Percentiles rank a stretch among this genome's conserved stretches.
Conservation (phyloP, 352 stramenopile species). For the Globisporangium camurandrum region DNA sequence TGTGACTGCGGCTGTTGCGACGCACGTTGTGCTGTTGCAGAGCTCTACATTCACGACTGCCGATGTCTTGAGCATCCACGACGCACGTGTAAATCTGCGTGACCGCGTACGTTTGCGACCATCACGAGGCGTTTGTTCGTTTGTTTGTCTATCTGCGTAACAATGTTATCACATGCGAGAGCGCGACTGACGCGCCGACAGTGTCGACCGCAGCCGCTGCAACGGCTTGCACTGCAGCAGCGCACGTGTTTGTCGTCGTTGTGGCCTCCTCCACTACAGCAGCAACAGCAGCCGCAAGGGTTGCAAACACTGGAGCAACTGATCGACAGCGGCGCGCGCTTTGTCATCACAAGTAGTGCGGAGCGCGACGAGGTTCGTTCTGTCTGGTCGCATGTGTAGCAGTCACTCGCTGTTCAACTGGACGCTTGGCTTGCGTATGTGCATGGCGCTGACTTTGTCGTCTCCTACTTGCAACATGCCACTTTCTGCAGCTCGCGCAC, state of each 20-base stretch:
- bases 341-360: neutral
- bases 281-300: neutral
- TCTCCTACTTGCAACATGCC: too few relatives aligned
- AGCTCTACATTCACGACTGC: neutral
- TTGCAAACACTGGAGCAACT: neutral
- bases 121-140: too few relatives aligned
- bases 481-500: constrained; percentile 4
- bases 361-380: constrained; percentile 3
- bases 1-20: too few relatives aligned
- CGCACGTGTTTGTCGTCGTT: neutral
- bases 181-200: neutral
- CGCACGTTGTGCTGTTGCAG: constrained; percentile 2
- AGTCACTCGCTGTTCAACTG: neutral
- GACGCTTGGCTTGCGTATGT: too few relatives aligned
- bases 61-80: neutral
- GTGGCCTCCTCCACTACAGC: neutral
- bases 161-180: neutral
- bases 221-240: neutral
- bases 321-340: neutral
- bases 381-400: neutral
- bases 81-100: neutral
- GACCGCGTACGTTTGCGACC: constrained; percentile 1
- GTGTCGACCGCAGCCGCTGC: too few relatives aligned
- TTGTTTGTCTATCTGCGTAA: too few relatives aligned
- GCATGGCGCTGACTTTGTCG: too few relatives aligned